A percentile compares a stretch with the other conserved stretches of the same genome.
Conservation (phyloP, 2,329 filamentous ascomycete species). For the Talaromyces sp. region DNA sequence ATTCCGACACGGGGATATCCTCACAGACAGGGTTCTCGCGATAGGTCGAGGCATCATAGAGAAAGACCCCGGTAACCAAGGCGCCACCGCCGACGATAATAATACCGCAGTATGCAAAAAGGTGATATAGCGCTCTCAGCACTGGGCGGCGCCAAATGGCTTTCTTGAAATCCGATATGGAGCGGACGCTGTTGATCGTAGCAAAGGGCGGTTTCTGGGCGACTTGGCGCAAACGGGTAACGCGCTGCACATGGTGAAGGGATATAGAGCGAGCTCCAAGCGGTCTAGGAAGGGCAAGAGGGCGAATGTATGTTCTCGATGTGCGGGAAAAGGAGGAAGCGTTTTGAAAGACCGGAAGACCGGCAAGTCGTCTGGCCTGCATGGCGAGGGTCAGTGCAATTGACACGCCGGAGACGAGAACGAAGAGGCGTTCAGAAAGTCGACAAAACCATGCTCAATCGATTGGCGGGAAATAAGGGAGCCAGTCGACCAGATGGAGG, state of each 20-base stretch:
- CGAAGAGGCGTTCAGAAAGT: not conserved
- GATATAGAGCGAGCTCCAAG: constrained; percentile 4
- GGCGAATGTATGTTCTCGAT: not conserved
- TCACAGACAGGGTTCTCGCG: constrained; percentile 59
- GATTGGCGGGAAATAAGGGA: constrained; percentile 1
- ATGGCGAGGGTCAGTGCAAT: constrained; percentile 2
- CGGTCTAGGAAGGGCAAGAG: not conserved
- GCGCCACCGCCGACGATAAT: constrained; percentile 66
- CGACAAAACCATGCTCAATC: constrained; percentile 2
- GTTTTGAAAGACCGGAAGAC: not conserved
- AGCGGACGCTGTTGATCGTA: constrained; percentile 21
- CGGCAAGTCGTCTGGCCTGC: constrained; percentile 10
- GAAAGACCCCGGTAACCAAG: constrained; percentile 76
- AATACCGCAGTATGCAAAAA: constrained; percentile 68
- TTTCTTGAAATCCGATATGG: constrained; percentile 25
- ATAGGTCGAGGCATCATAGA: constrained; percentile 93
- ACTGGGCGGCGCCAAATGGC: constrained; percentile 25
- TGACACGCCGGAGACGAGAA: not conserved
- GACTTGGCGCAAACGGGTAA: constrained; percentile 12
- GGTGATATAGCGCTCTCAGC: constrained; percentile 58
- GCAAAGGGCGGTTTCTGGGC: constrained; percentile 14
- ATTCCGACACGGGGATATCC: constrained; percentile 78
- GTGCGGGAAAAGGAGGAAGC: constrained; percentile 2
- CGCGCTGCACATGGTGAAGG: constrained; percentile 2
- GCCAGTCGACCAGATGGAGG: not conserved